Evolutionary conservation across 2,329 filamentous ascomycete genomes (phyloP).

Genomic region (Leptographium procerum): DNA sequence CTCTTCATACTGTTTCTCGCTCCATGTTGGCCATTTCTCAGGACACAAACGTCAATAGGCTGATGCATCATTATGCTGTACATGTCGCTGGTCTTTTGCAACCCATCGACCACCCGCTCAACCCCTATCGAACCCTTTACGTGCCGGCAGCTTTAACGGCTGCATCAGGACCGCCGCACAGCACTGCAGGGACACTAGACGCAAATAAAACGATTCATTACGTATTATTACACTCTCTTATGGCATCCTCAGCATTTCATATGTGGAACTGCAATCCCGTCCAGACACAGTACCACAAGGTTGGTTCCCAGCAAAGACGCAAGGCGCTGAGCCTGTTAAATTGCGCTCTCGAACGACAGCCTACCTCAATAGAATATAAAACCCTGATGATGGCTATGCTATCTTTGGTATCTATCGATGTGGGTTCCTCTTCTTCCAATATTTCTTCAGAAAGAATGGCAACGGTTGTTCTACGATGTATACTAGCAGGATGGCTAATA

Average conservation of each 20-base stretch:
- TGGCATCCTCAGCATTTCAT: conserved; percentile 6
- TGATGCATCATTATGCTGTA: conserved; percentile 5
- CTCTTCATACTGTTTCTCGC: not conserved
- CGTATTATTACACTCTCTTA: conserved; percentile 2
- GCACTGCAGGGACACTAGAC: not conserved
- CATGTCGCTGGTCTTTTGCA: conserved; percentile 6
- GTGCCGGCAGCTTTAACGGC: not conserved
- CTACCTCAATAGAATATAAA: not conserved
- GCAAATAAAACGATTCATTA: not conserved
- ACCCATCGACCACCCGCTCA: conserved; percentile 4
- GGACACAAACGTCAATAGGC: not conserved
- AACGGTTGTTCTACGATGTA: too few species aligned
- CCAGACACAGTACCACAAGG: not conserved
- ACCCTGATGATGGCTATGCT: conserved; percentile 7
- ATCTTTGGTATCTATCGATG: conserved; percentile 7
- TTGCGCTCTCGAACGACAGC: not conserved
- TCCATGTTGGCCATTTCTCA: not conserved
- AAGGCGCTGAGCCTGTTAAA: conserved; percentile 1
- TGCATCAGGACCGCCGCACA: not conserved
- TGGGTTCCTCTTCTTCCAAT: not conserved
- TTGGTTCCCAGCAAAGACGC: not conserved
- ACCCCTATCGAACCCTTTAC: conserved; percentile 6
- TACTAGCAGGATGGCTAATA: too few species aligned
- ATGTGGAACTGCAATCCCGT: conserved; percentile 3
- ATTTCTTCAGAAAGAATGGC: too few species aligned